phyloP scores from a whole-genome alignment of 2,329 filamentous ascomycete species.

The Colletotrichum salicis region DNA sequence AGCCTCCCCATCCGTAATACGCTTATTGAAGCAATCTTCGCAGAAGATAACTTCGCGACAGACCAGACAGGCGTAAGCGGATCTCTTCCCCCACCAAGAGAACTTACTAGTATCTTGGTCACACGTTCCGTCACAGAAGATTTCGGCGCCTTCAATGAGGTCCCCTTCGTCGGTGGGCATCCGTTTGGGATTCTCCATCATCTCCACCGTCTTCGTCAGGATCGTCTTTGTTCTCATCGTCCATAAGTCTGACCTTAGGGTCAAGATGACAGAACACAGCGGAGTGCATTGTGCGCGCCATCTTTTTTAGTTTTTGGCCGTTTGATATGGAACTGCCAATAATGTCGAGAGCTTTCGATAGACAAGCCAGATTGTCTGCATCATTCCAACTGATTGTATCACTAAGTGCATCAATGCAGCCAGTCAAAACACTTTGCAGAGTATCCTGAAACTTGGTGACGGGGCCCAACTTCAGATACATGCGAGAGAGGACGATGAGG shows the following conservation, averaged over 20 bases:
- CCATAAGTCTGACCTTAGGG: not conserved
- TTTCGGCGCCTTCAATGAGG: not conserved
- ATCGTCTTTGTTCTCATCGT: not conserved
- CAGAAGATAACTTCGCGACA: constrained; percentile 39
- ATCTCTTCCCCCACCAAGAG: constrained; percentile 35
- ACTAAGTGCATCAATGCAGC: constrained; percentile 36
- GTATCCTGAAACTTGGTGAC: constrained; percentile 37
- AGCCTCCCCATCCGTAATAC: constrained; percentile 18
- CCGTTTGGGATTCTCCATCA: not conserved
- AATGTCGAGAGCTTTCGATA: constrained; percentile 36
- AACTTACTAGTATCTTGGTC: constrained; percentile 14
- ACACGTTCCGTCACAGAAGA: constrained; percentile 36
- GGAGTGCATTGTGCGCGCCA: constrained; percentile 39
- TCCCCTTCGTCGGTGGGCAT: constrained; percentile 30
- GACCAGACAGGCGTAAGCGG: constrained; percentile 38
- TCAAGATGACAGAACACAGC: constrained; percentile 40
- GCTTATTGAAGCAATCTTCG: constrained; percentile 36
- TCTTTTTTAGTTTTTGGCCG: constrained; percentile 29
- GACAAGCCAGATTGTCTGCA: constrained; percentile 31
- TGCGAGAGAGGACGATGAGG: constrained; percentile 37
- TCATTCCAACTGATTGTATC: constrained; percentile 43
- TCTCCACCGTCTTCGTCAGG: not conserved
- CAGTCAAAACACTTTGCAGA: constrained; percentile 37
- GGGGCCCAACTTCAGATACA: constrained; percentile 41
- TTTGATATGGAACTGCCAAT: constrained; percentile 33